These are phyloP conservation scores for Acanthochlamys bracteata DNA, from an alignment of 106 monocot genomes.

Conservation along the genomic window DNA sequence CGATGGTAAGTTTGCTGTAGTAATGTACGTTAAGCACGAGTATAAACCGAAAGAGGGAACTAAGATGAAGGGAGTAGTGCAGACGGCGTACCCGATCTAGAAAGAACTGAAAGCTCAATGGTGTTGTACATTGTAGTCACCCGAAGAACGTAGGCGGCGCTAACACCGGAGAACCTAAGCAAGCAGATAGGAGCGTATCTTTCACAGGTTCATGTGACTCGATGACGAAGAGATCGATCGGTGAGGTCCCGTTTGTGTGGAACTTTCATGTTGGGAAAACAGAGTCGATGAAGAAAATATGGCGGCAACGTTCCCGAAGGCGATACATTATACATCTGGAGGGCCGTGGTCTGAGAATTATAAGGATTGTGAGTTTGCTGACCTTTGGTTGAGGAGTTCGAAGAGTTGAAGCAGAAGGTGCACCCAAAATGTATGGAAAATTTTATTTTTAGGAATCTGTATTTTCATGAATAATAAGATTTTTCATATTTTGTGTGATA, in stretches of 20 bases:
- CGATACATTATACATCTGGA: conserved; percentile 81
- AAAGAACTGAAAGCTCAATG: conserved; percentile 96
- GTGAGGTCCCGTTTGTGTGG: conserved; percentile 71
- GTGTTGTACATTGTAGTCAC: conserved; percentile 86
- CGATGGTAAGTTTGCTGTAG: conserved; percentile 53
- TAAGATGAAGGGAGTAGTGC: conserved; percentile 90
- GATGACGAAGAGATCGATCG: conserved; percentile 84
- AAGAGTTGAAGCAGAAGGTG: conserved; percentile 31
- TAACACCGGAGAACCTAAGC: conserved; percentile 68
- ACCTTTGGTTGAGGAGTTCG: conserved; percentile 75
- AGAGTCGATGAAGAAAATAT: conserved; percentile 29
- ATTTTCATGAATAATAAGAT: no score
- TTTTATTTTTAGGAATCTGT: no score
- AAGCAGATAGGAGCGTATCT: conserved; percentile 67
- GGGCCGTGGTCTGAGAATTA: conserved; percentile 89
- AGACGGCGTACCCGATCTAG: conserved; percentile 85
- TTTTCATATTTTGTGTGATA: no score
- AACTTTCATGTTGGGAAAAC: conserved; percentile 89
- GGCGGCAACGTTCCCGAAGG: conserved; percentile 44
- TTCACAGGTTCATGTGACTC: conserved; percentile 83
- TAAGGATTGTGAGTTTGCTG: conserved; percentile 83
- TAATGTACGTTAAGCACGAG: conserved; percentile 88
- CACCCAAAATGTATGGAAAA: no score
- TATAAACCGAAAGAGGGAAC: conserved; percentile 61
- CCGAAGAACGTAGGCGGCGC: conserved; percentile 51